Evolutionary conservation across 331 rosid genomes (phyloP), one percentile per base, ranked within the genome.

Genomic region (Malus hybrid): DNA sequence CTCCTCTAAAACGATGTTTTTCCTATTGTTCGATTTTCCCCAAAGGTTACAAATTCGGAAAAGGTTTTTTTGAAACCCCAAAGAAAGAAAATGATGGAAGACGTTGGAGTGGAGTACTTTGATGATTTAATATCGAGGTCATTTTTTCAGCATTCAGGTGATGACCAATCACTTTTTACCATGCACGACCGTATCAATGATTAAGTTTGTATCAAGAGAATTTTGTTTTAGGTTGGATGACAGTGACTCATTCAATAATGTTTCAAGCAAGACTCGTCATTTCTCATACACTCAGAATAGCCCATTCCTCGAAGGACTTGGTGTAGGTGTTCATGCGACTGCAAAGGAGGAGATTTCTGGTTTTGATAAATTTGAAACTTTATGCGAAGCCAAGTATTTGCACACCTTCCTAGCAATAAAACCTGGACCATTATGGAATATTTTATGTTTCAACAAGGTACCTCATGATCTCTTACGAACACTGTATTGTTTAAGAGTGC

Each of bases 141-240:
- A 16, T 57, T 76, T 62, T 76, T 76, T 28, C 63, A 76, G 29
- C 69, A 10, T 6, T 77, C 73, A 1, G n/a, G 50, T 28, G 9
- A 39, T 2, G 2, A 44, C 44, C 33, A 69, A 24, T 68, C 60
- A 5, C 22, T 5, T 28, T 61, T 77, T 14, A 36, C 46, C 13
- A 77, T 77, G 75, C 64, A 77, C 5, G 80, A 59, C 33, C 75
- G 69, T 7, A 20, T 63, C 3, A 64, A 71, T 24, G 81, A 78
- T 52, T 60, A 63, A 19, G 20, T 71, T 32, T 1, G 10, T 44
- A 2, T 42, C 62, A 6, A 33, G 80, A n/a, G 44, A 44, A n/a
- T 70, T 78, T 31, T 78, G 77, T 50, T 34, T 33, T 24, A n/a
- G 28, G 54, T 20, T 48, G 50, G 65, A 36, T 19, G 36, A 56